Percentiles rank a stretch among this genome's conserved stretches.
Evolutionary conservation across 2,329 filamentous ascomycete genomes (phyloP).

Genomic region (Trichoderma gracile): DNA sequence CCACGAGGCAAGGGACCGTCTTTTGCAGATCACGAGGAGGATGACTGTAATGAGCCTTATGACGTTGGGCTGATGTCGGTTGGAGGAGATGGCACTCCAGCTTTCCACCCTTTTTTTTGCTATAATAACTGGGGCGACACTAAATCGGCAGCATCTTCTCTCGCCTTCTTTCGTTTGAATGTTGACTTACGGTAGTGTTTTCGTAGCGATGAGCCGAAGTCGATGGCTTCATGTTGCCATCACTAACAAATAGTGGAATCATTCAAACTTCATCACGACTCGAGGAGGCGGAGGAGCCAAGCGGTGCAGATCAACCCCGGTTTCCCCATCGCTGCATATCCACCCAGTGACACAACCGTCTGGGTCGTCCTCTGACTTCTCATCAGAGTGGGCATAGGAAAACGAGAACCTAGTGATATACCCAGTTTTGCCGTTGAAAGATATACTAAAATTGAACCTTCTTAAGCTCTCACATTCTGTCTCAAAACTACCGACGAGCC

Average conservation of each 20-base stretch:
- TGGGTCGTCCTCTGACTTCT: no score
- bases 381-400: no score
- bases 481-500: neutral
- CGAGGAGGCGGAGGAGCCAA: neutral
- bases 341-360: no score
- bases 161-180: no score
- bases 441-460: neutral
- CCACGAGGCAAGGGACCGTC: slow-evolving; percentile 14
- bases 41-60: slow-evolving; percentile 29
- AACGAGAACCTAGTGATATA: no score
- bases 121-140: neutral
- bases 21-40: slow-evolving; percentile 21
- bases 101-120: neutral
- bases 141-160: neutral
- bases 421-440: neutral
- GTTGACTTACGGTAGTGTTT: no score
- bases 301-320: no score
- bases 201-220: slow-evolving; percentile 3
- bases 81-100: neutral
- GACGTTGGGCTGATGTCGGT: slow-evolving; percentile 35
- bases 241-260: no score
- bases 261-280: neutral
- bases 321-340: no score
- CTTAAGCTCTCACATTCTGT: neutral
- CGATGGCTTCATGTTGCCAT: neutral